Conservation (phyloP, 331 rosid species). For the Dryas integrifolia region DNA sequence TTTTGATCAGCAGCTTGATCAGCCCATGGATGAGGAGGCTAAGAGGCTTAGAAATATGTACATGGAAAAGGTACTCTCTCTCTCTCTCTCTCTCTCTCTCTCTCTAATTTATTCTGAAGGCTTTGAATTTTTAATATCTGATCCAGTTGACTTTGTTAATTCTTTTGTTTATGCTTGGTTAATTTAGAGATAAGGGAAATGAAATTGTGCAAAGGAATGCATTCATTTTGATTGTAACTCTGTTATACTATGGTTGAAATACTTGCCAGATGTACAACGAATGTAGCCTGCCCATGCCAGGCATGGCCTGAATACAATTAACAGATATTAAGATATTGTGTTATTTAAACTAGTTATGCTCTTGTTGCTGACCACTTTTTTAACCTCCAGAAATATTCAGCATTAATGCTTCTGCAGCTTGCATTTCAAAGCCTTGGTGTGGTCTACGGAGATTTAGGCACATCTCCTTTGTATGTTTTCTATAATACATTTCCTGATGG, state of each 20-base stretch:
- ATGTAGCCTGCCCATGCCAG: not conserved
- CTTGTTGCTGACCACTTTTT: not conserved
- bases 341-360: not conserved
- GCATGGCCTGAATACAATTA: not conserved
- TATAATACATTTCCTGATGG: constrained; percentile 36
- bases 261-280: not conserved
- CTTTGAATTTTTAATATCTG: not conserved
- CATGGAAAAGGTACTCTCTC: not conserved
- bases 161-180: not conserved
- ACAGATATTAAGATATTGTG: not conserved
- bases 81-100: not conserved
- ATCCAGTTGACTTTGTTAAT: not conserved
- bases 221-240: not conserved
- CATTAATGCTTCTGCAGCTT: constrained; percentile 21
- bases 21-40: constrained; percentile 20
- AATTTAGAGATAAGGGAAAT: not conserved
- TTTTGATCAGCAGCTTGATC: constrained; percentile 29
- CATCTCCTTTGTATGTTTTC: constrained; percentile 39
- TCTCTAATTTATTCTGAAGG: not conserved
- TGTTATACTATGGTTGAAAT: not conserved
- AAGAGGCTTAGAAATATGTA: constrained; percentile 10
- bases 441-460: constrained; percentile 37
- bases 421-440: constrained; percentile 41
- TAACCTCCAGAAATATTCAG: constrained; percentile 21
- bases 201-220: not conserved